Conservation (phyloP, 2,329 filamentous ascomycete species). For the Coniochaeta prunicola region DNA sequence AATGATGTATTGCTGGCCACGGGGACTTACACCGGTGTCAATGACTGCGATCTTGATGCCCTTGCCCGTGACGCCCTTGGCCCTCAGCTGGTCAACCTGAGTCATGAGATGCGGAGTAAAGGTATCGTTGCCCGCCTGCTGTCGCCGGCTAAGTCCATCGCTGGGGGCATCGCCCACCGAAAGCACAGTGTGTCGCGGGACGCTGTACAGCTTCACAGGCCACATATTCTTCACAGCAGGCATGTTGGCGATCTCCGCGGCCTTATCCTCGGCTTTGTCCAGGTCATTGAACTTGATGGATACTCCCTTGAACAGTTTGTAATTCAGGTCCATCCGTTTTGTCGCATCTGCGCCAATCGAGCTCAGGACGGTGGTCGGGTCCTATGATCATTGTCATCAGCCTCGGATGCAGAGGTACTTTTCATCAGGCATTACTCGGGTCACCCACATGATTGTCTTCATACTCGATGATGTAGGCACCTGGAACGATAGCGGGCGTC, state of each 20-base stretch:
- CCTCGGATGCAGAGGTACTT: slow-evolving; percentile 6
- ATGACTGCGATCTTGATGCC: slow-evolving; percentile 47
- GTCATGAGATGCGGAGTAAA: slow-evolving; percentile 49
- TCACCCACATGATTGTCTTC: slow-evolving; percentile 37
- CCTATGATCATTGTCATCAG: slow-evolving; percentile 18
- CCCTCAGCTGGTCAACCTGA: slow-evolving; percentile 45
- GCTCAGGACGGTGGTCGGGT: slow-evolving; percentile 30
- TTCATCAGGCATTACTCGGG: background rate
- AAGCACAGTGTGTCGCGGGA: slow-evolving; percentile 36
- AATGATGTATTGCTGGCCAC: slow-evolving; percentile 6
- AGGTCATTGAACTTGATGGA: slow-evolving; percentile 45
- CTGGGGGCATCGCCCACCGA: slow-evolving; percentile 29
- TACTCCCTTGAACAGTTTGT: slow-evolving; percentile 45
- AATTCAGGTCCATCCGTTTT: slow-evolving; percentile 40
- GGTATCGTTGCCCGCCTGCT: slow-evolving; percentile 25
- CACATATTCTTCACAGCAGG: slow-evolving; percentile 41
- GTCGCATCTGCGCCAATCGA: slow-evolving; percentile 30
- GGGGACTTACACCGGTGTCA: slow-evolving; percentile 47
- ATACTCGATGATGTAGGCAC: slow-evolving; percentile 47
- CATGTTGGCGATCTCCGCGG: slow-evolving; percentile 30
- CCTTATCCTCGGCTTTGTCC: slow-evolving; percentile 34
- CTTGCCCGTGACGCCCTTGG: slow-evolving; percentile 38
- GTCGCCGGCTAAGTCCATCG: slow-evolving; percentile 22
- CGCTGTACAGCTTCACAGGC: slow-evolving; percentile 36
- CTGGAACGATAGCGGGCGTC: slow-evolving; percentile 26